Conservation (phyloP, 2,329 filamentous ascomycete genomes). For the Immersiporthe knoxdaviesiana region DNA sequence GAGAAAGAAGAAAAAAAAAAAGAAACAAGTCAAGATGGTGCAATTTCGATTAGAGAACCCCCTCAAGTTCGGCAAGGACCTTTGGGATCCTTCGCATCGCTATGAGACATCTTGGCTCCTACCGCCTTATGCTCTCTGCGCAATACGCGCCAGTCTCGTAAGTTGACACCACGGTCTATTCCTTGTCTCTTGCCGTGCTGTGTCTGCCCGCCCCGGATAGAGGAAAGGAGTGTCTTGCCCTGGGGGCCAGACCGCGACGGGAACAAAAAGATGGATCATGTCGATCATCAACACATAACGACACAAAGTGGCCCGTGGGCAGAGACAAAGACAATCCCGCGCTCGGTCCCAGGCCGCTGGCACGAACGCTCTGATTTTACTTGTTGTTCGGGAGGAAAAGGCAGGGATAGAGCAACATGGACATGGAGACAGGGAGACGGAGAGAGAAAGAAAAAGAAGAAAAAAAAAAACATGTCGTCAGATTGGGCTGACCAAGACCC, state of each 20-base stretch:
- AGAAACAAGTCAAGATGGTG: constrained; percentile 18
- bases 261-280: background rate
- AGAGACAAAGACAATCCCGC: background rate
- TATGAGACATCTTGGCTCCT: constrained; percentile 84
- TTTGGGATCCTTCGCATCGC: constrained; percentile 62
- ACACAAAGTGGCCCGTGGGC: background rate
- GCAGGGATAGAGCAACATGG: too few species aligned
- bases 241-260: background rate
- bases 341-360: background rate
- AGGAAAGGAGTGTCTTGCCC: background rate
- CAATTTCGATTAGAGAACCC: constrained; percentile 21
- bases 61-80: constrained; percentile 45
- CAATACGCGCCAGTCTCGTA: constrained; percentile 58
- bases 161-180: constrained; percentile 36
- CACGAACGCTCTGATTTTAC: too few species aligned
- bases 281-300: background rate
- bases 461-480: background rate
- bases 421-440: too few species aligned
- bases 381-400: too few species aligned
- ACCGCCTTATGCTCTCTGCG: constrained; percentile 65
- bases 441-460: too few species aligned
- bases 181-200: background rate
- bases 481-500: constrained; percentile 2
- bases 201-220: background rate
- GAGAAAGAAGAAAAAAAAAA: background rate